phyloP scores from a whole-genome alignment of 2,329 filamentous ascomycete species.

The Ambrosiella cleistominuta region DNA sequence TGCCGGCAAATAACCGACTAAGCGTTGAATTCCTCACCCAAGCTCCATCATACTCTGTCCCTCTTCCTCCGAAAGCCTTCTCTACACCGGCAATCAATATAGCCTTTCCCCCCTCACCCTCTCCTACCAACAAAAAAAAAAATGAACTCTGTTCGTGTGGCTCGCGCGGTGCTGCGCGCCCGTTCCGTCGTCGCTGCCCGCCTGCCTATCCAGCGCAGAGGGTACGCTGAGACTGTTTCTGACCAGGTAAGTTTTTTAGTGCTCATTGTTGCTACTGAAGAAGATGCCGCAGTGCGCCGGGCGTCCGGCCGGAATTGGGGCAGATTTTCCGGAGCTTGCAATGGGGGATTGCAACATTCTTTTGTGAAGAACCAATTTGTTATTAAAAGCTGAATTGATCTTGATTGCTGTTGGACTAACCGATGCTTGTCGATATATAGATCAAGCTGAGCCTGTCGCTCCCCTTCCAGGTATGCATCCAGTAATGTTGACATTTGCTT shows the following conservation, averaged over 20 bases:
- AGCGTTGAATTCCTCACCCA: constrained; percentile 13
- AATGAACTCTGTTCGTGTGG: constrained; percentile 92
- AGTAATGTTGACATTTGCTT: not conserved
- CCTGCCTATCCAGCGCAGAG: constrained; percentile 64
- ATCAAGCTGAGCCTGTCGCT: constrained; percentile 97
- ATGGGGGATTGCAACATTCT: not conserved
- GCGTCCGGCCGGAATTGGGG: not conserved
- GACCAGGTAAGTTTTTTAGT: constrained; percentile 46
- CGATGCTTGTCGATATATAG: constrained; percentile 22
- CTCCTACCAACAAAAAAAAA: constrained; percentile 23
- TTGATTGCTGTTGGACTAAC: not conserved
- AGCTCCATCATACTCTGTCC: constrained; percentile 12
- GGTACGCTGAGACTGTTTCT: constrained; percentile 73
- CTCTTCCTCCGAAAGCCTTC: constrained; percentile 9
- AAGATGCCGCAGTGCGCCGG: not conserved
- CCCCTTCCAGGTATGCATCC: constrained; percentile 78
- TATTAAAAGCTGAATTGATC: not conserved
- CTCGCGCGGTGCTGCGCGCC: constrained; percentile 73
- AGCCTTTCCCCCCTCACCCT: not conserved
- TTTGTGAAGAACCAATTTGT: not conserved
- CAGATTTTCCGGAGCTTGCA: not conserved
- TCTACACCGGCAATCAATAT: not conserved
- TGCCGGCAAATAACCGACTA: constrained; percentile 11
- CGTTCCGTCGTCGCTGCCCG: constrained; percentile 55
- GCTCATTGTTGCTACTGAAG: not conserved